Base-by-base conservation (phyloP, 192 early-diverging fungal genomes). In the Globomyces pollinis-pini region DNA sequence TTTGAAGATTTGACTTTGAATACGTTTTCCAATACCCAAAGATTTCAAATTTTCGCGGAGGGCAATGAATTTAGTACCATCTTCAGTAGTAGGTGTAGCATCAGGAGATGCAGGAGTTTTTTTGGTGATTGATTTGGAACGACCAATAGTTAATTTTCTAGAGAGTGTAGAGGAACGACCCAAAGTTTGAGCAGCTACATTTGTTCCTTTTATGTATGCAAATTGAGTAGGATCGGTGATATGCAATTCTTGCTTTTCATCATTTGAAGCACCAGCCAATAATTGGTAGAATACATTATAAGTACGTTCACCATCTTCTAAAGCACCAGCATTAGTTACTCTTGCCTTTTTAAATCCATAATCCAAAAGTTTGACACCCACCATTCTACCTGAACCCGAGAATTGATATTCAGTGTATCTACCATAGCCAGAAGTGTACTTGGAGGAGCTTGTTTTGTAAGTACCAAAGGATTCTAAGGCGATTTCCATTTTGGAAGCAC, bases 271-370 rank as follows among this genome's bases (percentile, higher is more conserved):
- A 3, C 94, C 96, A 23, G 90, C 85, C 3, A 96, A 78, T 26
- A 99, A 72, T 63, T 93, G 88, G 75, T 99, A 94, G 66, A 99
- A 93, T 29, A 94, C 86, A 68, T 98, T 90, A 75, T 93, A 99
- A 68, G 91, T 93, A 41, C 89, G 81, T 64, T 93, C 91, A 53
- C 78, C 78, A 16, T 74, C 60, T 5, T 62, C 60, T 8, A 57
- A 23, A n/a, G 38, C 16, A 5, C 69, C 62, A 11, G 69, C 72
- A 24, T 67, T 68, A 50, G 61, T 83, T 16, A 97, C 84, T 5
- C 93, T 82, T 34, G 68, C 72, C 70, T 91, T 91, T 57, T 97
- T 92, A 30, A 97, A 71, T 57, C 94, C 77, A 66, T 94, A 96
- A 70, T 84, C 76, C 7, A 91, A 64, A 13, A 83, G 60, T 67